A percentile compares a stretch with the other conserved stretches of the same genome.
phyloP scores from a whole-genome alignment of 306 rosid species.

The Glycine soja region DNA sequence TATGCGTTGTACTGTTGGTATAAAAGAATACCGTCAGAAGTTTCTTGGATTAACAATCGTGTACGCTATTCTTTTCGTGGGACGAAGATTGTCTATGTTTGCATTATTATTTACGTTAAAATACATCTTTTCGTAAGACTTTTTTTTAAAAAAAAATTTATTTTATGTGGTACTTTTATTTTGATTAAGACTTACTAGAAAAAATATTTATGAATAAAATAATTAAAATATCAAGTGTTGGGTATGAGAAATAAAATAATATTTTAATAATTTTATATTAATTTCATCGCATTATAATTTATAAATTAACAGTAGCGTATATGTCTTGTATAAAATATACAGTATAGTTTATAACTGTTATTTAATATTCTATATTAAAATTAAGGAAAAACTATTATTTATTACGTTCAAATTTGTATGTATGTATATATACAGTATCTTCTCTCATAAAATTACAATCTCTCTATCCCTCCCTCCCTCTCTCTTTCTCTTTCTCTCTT shows the following conservation, averaged over 20 bases:
- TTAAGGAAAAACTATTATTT: neutral
- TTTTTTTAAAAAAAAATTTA: neutral
- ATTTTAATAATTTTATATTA: neutral
- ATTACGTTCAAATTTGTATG: neutral
- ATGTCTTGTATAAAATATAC: no score
- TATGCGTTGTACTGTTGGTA: neutral
- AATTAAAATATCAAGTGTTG: neutral
- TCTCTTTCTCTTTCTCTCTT: neutral
- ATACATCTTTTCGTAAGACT: neutral
- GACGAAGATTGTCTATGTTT: neutral
- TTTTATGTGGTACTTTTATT: neutral
- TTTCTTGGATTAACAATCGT: neutral
- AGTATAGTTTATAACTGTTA: no score
- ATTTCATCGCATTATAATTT: no score
- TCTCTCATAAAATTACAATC: neutral
- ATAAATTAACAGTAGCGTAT: no score
- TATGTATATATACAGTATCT: neutral
- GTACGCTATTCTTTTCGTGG: constrained; percentile 25
- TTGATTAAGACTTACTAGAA: neutral
- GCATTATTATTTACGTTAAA: neutral
- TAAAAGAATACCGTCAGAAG: constrained; percentile 4
- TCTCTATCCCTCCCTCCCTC: neutral
- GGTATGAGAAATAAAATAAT: neutral
- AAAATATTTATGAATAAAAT: neutral
- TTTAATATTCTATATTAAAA: neutral